Evolutionary conservation across 1,284 basidiomycete species (phyloP), one percentile per base, ranked within the genome.

Genomic region (Exsudoporus floridanus): DNA sequence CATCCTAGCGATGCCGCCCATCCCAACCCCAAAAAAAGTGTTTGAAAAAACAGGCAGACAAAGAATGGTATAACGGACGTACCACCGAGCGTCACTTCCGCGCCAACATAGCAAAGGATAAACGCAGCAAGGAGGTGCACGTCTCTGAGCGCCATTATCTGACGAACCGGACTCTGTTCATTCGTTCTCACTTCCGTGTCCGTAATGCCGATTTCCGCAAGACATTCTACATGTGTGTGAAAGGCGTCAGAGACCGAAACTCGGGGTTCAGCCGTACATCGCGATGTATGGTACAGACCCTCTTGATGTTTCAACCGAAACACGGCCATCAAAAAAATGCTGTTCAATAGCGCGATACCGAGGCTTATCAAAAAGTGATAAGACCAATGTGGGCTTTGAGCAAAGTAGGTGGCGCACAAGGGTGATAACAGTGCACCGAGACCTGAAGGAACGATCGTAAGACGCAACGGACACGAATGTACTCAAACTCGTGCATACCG

Each of bases 311-410:
- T 76, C 33, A 80, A 67, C 9, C 75, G 72, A 71, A 88, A 86
- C 1, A 82, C 77, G 0, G 64, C 54, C 5, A 74, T 49, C 6
- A 85, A 60, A 7, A 74, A 23, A 5, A 73, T 37, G 0, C 70
- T 66, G 45, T 82, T 85, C 14, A 70, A 38, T 3, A 78, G 33
- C 0, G 82, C 78, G 10, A 89, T 60, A 1, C 77, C 80, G 0
- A 87, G 69, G 0, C 82, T 84, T 13, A 73, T 70, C 5, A 86
- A 69, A 62, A 80, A 90, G 63, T 88, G 82, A 62, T 80, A 81
- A 7, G 84, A 86, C 77, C 82, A 83, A 49, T 70, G 71, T 2
- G 52, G 61, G 21, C 72, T 57, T 41, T 74, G 70, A 1, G 79
- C 68, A 58, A 86, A 86, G 41, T 83, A 78, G 0, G 85, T 87